Evolutionary conservation across 768 basidiomycete genomes (phyloP).

Genomic region (Kwoniella sp.): DNA sequence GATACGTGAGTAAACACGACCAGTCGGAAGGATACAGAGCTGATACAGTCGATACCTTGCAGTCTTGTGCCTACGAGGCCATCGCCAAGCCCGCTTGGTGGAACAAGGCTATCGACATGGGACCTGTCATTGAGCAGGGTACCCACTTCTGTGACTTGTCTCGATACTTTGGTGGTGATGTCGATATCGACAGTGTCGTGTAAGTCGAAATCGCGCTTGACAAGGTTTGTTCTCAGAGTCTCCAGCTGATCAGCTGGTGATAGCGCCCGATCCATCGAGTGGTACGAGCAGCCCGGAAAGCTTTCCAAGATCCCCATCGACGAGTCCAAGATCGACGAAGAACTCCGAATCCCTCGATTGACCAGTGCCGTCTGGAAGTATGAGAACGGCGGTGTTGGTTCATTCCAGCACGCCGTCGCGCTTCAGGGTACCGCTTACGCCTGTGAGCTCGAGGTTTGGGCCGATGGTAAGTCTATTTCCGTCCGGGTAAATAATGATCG

Average conservation of each 20-base stretch:
- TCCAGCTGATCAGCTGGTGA: background rate
- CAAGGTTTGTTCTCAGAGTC: background rate
- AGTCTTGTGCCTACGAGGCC: slow-evolving; percentile 59
- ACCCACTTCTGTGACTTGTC: slow-evolving; percentile 98
- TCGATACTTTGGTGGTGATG: slow-evolving; percentile 95
- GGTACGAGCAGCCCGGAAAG: slow-evolving; percentile 83
- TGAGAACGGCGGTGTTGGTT: slow-evolving; percentile 88
- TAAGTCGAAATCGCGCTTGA: slow-evolving; percentile 54
- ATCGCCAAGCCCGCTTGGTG: slow-evolving; percentile 57
- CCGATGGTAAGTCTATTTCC: slow-evolving; percentile 65
- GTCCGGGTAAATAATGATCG: background rate
- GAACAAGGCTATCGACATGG: slow-evolving; percentile 57
- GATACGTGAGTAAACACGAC: slow-evolving; percentile 66
- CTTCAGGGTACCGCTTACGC: slow-evolving; percentile 92
- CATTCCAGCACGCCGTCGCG: slow-evolving; percentile 83
- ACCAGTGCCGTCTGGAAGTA: slow-evolving; percentile 98
- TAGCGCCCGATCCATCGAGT: slow-evolving; percentile 80
- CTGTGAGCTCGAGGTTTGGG: slow-evolving; percentile 90
- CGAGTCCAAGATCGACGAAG: slow-evolving; percentile 78
- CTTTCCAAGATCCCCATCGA: slow-evolving; percentile 80
- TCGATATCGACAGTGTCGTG: slow-evolving; percentile 68
- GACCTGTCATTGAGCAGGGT: slow-evolving; percentile 59
- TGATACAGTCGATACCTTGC: background rate
- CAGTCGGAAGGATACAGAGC: background rate
- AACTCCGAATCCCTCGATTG: slow-evolving; percentile 90